phyloP scores from a whole-genome alignment of 116 monocot genomes.

The Trichopus zeylanicus region DNA sequence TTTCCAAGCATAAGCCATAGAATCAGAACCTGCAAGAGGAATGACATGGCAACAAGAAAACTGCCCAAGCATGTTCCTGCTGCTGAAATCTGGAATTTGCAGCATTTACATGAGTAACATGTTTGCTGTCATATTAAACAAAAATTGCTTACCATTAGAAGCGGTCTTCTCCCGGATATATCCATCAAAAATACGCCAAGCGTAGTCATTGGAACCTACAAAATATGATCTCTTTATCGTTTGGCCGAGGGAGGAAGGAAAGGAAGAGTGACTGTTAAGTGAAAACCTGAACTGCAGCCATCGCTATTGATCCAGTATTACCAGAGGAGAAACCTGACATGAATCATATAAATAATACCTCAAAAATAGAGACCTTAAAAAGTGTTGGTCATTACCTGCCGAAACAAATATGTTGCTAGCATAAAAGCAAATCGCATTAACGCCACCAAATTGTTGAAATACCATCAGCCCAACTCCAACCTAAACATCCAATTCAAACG shows the following conservation, averaged over 20 bases:
- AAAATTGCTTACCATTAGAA: constrained; percentile 34
- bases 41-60: constrained; percentile 40
- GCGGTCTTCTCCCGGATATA: constrained; percentile 51
- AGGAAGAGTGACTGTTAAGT: neutral
- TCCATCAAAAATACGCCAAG: constrained; percentile 56
- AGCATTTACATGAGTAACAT: neutral
- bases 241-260: neutral
- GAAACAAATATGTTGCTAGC: constrained; percentile 53
- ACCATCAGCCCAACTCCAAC: constrained; percentile 71
- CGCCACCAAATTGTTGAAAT: constrained; percentile 67
- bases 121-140: neutral
- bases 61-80: constrained; percentile 59
- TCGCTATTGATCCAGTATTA: constrained; percentile 29
- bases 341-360: neutral
- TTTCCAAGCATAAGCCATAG: neutral
- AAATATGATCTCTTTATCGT: neutral
- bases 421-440: constrained; percentile 60
- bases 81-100: constrained; percentile 45
- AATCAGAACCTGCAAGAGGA: constrained; percentile 29
- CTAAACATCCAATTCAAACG: constrained; percentile 16
- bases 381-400: constrained; percentile 27
- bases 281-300: constrained; percentile 36
- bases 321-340: constrained; percentile 54
- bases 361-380: neutral
- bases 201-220: constrained; percentile 46